These are phyloP conservation scores for Cyberlindnera mississippiensis DNA, from an alignment of 805 yeast species.

Conservation along the genomic window DNA sequence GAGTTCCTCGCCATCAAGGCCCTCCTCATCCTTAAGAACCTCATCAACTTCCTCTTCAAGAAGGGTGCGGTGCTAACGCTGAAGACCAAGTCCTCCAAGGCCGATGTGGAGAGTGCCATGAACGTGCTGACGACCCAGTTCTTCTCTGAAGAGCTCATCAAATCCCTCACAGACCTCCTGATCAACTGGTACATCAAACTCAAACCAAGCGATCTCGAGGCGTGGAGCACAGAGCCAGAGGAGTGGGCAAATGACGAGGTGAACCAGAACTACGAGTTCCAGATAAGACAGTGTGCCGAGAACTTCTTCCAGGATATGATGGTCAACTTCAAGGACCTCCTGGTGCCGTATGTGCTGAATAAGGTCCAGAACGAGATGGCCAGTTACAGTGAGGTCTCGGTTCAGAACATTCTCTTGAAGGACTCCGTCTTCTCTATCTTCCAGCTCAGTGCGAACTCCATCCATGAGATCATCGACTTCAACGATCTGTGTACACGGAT, in stretches of 20 bases:
- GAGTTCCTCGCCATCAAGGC: slow-evolving; percentile 66
- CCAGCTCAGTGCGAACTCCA: slow-evolving; percentile 66
- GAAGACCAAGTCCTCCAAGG: slow-evolving; percentile 60
- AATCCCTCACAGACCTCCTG: slow-evolving; percentile 58
- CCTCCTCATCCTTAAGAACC: slow-evolving; percentile 57
- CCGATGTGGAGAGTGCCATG: slow-evolving; percentile 58
- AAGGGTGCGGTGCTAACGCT: slow-evolving; percentile 62
- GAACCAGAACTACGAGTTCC: slow-evolving; percentile 74
- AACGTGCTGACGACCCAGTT: slow-evolving; percentile 47
- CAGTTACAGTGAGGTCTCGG: slow-evolving; percentile 29
- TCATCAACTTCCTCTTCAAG: slow-evolving; percentile 58
- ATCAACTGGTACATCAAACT: slow-evolving; percentile 72
- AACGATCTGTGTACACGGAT: slow-evolving; percentile 55
- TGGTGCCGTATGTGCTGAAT: slow-evolving; percentile 52
- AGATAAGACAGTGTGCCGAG: slow-evolving; percentile 83
- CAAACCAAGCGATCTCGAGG: slow-evolving; percentile 70
- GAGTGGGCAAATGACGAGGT: slow-evolving; percentile 88
- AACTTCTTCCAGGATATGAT: slow-evolving; percentile 75
- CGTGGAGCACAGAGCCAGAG: slow-evolving; percentile 85
- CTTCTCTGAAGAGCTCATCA: slow-evolving; percentile 54
- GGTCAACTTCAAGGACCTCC: slow-evolving; percentile 51
- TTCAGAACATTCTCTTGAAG: slow-evolving; percentile 55
- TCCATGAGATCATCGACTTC: slow-evolving; percentile 64
- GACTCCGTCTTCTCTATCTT: slow-evolving; percentile 84
- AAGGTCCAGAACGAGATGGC: slow-evolving; percentile 46